Evolutionary conservation across 352 stramenopile species (phyloP).

Genomic region (Globisporangium cylindrosporum): DNA sequence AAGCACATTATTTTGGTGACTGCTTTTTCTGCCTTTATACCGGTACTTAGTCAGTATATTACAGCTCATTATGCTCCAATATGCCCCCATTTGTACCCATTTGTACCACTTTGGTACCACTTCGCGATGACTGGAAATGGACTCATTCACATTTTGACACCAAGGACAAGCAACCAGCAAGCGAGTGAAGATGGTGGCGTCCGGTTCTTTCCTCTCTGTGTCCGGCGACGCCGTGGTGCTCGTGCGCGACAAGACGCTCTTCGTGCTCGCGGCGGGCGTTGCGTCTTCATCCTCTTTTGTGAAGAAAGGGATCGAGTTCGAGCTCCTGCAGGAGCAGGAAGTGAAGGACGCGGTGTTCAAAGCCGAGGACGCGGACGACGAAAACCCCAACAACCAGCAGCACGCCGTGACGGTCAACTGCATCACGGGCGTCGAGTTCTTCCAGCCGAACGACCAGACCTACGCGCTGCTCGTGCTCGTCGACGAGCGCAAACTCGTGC

Average conservation of each 20-base stretch:
- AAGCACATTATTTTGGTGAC: too few species aligned
- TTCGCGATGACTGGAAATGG: conserved; percentile 12
- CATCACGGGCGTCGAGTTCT: conserved; percentile 42
- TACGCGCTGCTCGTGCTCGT: conserved; percentile 58
- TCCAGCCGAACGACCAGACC: conserved; percentile 20
- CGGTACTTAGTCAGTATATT: too few species aligned
- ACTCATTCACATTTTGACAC: not conserved
- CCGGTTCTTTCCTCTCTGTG: conserved; percentile 45
- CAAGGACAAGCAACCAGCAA: not conserved
- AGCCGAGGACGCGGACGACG: conserved; percentile 26
- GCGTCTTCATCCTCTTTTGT: conserved; percentile 3
- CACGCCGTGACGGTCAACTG: conserved; percentile 30
- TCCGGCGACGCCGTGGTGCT: conserved; percentile 38
- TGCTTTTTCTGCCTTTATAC: too few species aligned
- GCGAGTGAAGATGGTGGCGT: conserved; percentile 33
- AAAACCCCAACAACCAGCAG: conserved; percentile 25
- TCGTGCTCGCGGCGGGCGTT: conserved; percentile 33
- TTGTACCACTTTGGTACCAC: not conserved
- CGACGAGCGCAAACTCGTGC: conserved; percentile 67
- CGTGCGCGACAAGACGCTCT: conserved; percentile 58
- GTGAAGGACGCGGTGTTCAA: conserved; percentile 17
- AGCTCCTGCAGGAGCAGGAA: conserved; percentile 28
- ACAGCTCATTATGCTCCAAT: too few species aligned
- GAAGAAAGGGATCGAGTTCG: conserved; percentile 35
- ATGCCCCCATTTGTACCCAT: too few species aligned